These are phyloP conservation scores for Epichloe uncinata DNA, from an alignment of 2,329 filamentous ascomycete genomes.

Conservation along the genomic window DNA sequence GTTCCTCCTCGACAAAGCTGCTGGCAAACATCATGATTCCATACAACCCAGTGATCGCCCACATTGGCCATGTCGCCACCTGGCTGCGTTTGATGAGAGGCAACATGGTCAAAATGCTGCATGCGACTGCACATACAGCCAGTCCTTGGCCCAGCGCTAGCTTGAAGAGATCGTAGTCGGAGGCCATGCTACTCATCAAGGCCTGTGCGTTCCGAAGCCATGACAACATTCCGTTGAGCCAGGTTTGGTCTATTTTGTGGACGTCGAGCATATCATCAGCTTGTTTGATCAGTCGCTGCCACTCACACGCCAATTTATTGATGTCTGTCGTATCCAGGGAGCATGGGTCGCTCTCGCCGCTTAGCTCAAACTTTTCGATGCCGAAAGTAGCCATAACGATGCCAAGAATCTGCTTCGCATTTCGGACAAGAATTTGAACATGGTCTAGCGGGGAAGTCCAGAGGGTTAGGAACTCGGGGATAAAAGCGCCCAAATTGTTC, in stretches of 20 bases:
- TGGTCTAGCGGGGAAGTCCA: slow-evolving; percentile 47
- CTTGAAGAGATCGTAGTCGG: slow-evolving; percentile 69
- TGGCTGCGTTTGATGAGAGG: slow-evolving; percentile 4
- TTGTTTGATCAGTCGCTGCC: slow-evolving; percentile 30
- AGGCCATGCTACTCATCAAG: slow-evolving; percentile 78
- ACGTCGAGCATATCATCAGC: slow-evolving; percentile 12
- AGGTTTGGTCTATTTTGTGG: slow-evolving; percentile 21
- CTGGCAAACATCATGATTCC: slow-evolving; percentile 92
- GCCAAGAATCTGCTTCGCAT: slow-evolving; percentile 66
- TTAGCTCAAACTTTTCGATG: slow-evolving; percentile 26
- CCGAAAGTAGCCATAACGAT: slow-evolving; percentile 65
- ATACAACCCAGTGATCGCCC: slow-evolving; percentile 39
- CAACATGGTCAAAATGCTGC: slow-evolving; percentile 6
- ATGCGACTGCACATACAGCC: slow-evolving; percentile 19
- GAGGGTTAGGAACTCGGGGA: slow-evolving; percentile 63
- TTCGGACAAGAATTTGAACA: slow-evolving; percentile 57
- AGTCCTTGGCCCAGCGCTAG: slow-evolving; percentile 35
- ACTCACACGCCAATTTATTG: slow-evolving; percentile 54
- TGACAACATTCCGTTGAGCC: slow-evolving; percentile 30
- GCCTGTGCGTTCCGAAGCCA: slow-evolving; percentile 65
- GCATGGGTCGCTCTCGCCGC: slow-evolving; percentile 23
- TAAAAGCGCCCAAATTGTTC: slow-evolving; percentile 83
- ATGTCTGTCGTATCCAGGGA: slow-evolving; percentile 25
- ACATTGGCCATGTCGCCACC: slow-evolving; percentile 35
- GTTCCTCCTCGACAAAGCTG: slow-evolving; percentile 96